Evolutionary conservation across 2,329 filamentous ascomycete species (phyloP), one percentile per base, ranked within the genome.

Genomic region (Trichophyton equinum): DNA sequence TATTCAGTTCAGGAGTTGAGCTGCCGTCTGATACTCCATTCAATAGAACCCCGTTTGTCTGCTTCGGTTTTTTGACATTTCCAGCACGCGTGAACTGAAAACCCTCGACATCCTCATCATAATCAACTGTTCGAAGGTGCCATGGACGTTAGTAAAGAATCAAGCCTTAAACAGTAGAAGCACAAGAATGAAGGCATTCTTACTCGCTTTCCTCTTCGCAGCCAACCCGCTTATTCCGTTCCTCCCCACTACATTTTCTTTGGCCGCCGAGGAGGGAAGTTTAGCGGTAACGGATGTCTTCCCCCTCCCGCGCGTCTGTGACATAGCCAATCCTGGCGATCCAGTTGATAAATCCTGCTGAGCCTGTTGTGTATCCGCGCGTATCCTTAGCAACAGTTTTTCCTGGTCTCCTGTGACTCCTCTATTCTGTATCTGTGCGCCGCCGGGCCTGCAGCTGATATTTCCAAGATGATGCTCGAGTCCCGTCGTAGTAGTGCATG

Each of bases 71-170:
- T 40, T 60, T 60, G 40, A 62, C 62, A 49, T 63, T 64, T 18
- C 62, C 60, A 64, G 81, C 84, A 66, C 87, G 82, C 64, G 85
- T 84, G 71, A 91, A 91, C 62, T 84, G 78, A 67, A 91, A 91
- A 64, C 88, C 88, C 67, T 87, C 88, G 76, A 88, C 85, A 68
- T 87, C 82, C 72, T 91, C 87, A 67, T 89, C 86, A 67, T 86
- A 86, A 64, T 74, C 78, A 77, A 62, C 60, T 64, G 42, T n/a
- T n/a, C 20, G 33, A 55, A 30, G 27, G 38, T 36, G 47, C 11
- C 22, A 60, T 27, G 18, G 61, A 47, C 38, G 59, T 64, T 38
- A 64, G 62, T 42, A 58, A 20, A n/a, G 22, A n/a, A 13, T 47
- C 57, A 53, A 59, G 18, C 38, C 33, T 11, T 30, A 62, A 36